Evolutionary conservation across 2,329 filamentous ascomycete genomes (phyloP).

Genomic region (Akanthomyces uredinophilus): DNA sequence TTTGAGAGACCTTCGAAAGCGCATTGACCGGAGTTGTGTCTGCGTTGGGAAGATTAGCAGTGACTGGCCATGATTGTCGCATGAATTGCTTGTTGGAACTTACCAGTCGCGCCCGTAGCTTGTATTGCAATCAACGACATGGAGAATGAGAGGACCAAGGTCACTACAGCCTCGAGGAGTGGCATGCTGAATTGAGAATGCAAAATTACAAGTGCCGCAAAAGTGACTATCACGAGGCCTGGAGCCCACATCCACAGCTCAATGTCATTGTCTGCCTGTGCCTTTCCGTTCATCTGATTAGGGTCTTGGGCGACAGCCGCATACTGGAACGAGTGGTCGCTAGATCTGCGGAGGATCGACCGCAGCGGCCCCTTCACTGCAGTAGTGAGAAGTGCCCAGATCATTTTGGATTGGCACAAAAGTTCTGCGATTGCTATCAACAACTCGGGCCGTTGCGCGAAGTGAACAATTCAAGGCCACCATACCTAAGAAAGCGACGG

Average conservation of each 20-base stretch:
- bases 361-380: neutral
- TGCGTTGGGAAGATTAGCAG: neutral
- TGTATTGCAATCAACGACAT: slow-evolving; percentile 12
- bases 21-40: slow-evolving; percentile 15
- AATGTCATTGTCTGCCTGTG: neutral
- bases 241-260: slow-evolving; percentile 8
- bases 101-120: slow-evolving; percentile 13
- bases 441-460: too few species aligned
- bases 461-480: too few species aligned
- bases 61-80: too few species aligned
- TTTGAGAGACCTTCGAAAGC: slow-evolving; percentile 10
- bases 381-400: neutral
- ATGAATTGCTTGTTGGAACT: neutral
- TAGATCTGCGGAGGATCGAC: neutral
- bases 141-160: neutral
- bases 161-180: neutral
- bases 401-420: slow-evolving; percentile 1
- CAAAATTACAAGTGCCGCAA: neutral
- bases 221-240: neutral
- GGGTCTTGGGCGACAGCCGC: neutral
- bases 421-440: neutral
- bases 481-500: slow-evolving; percentile 10
- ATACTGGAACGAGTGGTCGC: neutral
- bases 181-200: slow-evolving; percentile 4
- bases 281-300: neutral